These are phyloP conservation scores for Emergomyces africanus DNA, from an alignment of 2,329 filamentous ascomycete genomes.

Conservation along the genomic window DNA sequence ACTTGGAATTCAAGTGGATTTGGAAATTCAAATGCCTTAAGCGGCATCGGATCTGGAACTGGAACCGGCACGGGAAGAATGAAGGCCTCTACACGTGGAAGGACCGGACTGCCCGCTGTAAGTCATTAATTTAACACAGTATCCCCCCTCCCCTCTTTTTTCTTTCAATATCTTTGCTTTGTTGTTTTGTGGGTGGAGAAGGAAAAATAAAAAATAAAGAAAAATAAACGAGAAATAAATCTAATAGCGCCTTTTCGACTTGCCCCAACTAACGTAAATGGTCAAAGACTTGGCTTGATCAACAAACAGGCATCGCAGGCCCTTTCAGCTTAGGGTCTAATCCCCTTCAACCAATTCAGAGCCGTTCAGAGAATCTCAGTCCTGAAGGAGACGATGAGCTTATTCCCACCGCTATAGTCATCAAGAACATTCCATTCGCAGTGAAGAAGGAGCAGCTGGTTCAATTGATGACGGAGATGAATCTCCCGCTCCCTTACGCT, in stretches of 20 bases:
- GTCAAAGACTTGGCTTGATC: slow-evolving; percentile 50
- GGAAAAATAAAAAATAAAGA: background rate
- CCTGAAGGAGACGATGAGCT: slow-evolving; percentile 57
- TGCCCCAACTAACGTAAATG: slow-evolving; percentile 5
- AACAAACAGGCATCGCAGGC: slow-evolving; percentile 36
- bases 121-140: slow-evolving; percentile 30
- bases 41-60: slow-evolving; percentile 45
- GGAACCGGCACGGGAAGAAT: slow-evolving; percentile 43
- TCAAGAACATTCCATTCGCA: slow-evolving; percentile 98
- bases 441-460: slow-evolving; percentile 95
- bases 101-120: slow-evolving; percentile 60
- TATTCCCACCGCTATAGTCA: slow-evolving; percentile 95
- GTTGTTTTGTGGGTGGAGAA: background rate
- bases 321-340: slow-evolving; percentile 34
- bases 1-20: slow-evolving; percentile 71
- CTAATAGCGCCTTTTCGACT: background rate
- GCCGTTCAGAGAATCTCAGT: slow-evolving; percentile 29
- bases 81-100: slow-evolving; percentile 43
- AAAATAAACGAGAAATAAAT: background rate
- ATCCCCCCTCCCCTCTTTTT: too few relatives aligned
- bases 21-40: slow-evolving; percentile 51
- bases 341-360: slow-evolving; percentile 27
- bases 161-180: too few relatives aligned
- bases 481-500: slow-evolving; percentile 86
- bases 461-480: slow-evolving; percentile 85